Percentiles rank a stretch among this genome's conserved stretches.
phyloP scores from a whole-genome alignment of 2,329 filamentous ascomycete genomes.

The Fusarium verrucosum region DNA sequence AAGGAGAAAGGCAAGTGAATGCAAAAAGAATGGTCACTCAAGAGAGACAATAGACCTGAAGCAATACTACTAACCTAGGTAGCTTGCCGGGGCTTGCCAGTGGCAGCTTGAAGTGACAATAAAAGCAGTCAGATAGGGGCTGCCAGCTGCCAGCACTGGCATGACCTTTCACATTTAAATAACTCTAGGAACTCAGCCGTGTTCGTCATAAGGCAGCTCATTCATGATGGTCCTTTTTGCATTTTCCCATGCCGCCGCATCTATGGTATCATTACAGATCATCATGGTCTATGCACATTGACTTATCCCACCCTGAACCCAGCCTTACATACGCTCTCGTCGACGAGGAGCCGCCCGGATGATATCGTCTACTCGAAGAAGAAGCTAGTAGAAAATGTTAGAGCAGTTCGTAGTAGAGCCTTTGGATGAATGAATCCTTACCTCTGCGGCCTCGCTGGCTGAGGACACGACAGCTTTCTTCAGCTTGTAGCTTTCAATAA shows the following conservation, averaged over 20 bases:
- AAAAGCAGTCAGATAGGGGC: background rate
- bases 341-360: conserved; percentile 87
- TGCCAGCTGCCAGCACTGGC: conserved; percentile 11
- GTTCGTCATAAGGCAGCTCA: conserved; percentile 34
- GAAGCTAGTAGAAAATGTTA: conserved; percentile 65
- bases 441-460: conserved; percentile 95
- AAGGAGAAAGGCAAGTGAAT: background rate
- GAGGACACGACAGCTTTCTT: conserved; percentile 98
- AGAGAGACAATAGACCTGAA: background rate
- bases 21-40: background rate
- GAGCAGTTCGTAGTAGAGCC: background rate
- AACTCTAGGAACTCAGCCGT: background rate
- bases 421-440: conserved; percentile 56
- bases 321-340: conserved; percentile 53
- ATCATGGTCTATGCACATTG: conserved; percentile 46
- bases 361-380: conserved; percentile 96
- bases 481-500: conserved; percentile 98
- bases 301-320: conserved; percentile 32
- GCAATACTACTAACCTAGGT: too few relatives aligned
- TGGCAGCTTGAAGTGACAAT: background rate
- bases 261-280: conserved; percentile 54
- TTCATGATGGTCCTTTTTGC: conserved; percentile 44
- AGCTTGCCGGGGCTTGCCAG: background rate
- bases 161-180: conserved; percentile 7
- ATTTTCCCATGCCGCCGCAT: conserved; percentile 45